Conservation (phyloP, 257 asterid species). For the Lithospermum erythrorhizon region DNA sequence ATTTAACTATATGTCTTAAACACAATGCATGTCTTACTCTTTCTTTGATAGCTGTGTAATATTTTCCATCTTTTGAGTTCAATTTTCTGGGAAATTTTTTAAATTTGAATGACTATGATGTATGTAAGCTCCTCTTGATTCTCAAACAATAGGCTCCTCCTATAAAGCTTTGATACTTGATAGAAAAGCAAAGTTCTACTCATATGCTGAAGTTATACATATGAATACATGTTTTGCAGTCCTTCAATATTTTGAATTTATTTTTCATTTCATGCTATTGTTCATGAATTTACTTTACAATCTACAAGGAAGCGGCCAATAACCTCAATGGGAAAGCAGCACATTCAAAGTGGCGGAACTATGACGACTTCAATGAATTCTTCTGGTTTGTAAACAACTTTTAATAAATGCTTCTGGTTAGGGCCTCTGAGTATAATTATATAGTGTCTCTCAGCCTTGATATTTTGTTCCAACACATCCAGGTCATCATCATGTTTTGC, state of each 20-base stretch:
- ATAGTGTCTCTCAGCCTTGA: background rate
- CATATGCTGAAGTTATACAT: background rate
- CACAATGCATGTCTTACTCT: no score
- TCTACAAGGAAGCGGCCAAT: slow-evolving; percentile 59
- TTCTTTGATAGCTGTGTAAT: no score
- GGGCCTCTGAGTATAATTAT: background rate
- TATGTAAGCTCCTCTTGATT: no score
- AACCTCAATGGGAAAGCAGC: slow-evolving; percentile 83
- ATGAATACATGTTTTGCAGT: background rate
- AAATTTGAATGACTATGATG: no score
- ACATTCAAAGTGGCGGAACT: slow-evolving; percentile 95
- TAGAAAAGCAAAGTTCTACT: background rate
- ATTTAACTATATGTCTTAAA: background rate
- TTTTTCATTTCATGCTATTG: no score
- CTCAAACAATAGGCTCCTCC: no score
- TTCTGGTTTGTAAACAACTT: slow-evolving; percentile 53
- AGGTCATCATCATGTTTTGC: slow-evolving; percentile 94
- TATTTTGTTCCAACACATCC: slow-evolving; percentile 2
- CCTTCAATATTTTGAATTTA: background rate
- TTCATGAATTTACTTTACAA: no score
- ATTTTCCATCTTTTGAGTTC: background rate
- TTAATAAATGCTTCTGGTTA: slow-evolving; percentile 91
- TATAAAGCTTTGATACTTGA: no score
- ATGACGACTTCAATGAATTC: slow-evolving; percentile 92
- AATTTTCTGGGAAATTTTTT: background rate